phyloP scores from a whole-genome alignment of 108 stramenopile species.

The Aurantiochytrium sp. region DNA sequence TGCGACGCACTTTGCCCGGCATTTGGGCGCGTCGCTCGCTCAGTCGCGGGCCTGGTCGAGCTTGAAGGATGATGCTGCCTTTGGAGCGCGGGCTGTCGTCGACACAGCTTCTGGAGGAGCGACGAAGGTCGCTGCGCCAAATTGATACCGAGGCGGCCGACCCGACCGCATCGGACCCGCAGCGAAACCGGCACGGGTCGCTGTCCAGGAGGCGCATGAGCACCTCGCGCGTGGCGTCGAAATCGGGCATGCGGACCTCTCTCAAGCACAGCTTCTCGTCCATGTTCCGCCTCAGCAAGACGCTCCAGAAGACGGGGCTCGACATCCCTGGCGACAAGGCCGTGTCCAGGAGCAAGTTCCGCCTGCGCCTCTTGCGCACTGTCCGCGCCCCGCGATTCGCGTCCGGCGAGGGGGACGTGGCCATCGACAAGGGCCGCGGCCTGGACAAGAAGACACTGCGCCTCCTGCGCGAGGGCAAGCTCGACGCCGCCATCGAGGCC shows the following conservation, averaged over 20 bases:
- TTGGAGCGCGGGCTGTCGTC: too few species aligned
- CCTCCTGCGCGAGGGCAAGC: not conserved
- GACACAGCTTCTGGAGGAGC: too few species aligned
- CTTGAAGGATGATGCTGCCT: too few species aligned
- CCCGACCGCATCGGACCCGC: too few species aligned
- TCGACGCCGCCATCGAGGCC: not conserved
- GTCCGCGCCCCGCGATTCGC: not conserved
- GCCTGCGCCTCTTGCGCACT: not conserved
- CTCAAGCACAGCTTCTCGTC: not conserved
- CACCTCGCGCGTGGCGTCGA: not conserved
- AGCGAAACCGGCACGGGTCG: too few species aligned
- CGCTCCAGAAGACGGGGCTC: not conserved
- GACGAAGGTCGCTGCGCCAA: too few species aligned
- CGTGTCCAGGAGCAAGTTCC: not conserved
- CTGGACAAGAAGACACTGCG: not conserved
- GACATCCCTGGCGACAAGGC: not conserved
- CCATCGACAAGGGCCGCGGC: not conserved
- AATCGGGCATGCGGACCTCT: not conserved
- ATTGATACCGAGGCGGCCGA: too few species aligned
- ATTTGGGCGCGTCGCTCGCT: not conserved
- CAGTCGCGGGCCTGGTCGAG: too few species aligned
- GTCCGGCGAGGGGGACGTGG: not conserved
- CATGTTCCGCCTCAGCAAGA: not conserved
- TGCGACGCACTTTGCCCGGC: not conserved
- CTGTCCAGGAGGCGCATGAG: not conserved